Conservation (phyloP, 148 eudicot species). For the Amaranthus palmeri region DNA sequence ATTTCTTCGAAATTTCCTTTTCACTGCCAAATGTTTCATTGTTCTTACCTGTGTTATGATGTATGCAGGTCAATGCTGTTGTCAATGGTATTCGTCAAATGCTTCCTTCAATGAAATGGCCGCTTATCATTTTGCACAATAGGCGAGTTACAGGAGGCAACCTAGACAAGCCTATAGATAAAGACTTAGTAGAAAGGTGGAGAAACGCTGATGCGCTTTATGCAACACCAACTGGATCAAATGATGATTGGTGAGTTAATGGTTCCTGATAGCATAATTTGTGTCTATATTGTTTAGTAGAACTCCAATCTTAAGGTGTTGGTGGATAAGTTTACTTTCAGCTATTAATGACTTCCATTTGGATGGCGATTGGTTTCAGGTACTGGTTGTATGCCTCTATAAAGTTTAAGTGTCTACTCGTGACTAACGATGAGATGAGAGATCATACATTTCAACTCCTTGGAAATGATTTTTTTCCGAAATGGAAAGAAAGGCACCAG, state of each 20-base stretch:
- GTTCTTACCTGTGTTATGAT: background rate
- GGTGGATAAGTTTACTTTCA: constrained; percentile 12
- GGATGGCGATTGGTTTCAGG: constrained; percentile 42
- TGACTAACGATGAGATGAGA: constrained; percentile 94
- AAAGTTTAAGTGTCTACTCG: constrained; percentile 64
- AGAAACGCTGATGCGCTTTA: constrained; percentile 72
- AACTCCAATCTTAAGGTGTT: background rate
- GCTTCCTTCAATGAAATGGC: constrained; percentile 78
- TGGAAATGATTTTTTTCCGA: constrained; percentile 88
- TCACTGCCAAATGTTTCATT: background rate
- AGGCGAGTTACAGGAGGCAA: constrained; percentile 56
- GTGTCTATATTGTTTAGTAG: background rate
- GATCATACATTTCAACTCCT: constrained; percentile 80
- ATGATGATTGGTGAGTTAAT: constrained; percentile 83
- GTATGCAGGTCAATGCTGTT: constrained; percentile 62
- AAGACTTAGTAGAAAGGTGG: constrained; percentile 64
- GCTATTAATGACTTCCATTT: background rate
- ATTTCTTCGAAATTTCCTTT: background rate
- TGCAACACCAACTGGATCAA: constrained; percentile 88
- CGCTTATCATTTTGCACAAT: constrained; percentile 73
- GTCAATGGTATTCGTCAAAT: constrained; percentile 79
- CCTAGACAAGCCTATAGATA: constrained; percentile 51
- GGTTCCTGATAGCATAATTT: background rate
- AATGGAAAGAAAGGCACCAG: constrained; percentile 97
- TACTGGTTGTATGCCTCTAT: constrained; percentile 96